phyloP scores from a whole-genome alignment of 192 early-diverging fungal genomes.

The Backusella tuberculispora region DNA sequence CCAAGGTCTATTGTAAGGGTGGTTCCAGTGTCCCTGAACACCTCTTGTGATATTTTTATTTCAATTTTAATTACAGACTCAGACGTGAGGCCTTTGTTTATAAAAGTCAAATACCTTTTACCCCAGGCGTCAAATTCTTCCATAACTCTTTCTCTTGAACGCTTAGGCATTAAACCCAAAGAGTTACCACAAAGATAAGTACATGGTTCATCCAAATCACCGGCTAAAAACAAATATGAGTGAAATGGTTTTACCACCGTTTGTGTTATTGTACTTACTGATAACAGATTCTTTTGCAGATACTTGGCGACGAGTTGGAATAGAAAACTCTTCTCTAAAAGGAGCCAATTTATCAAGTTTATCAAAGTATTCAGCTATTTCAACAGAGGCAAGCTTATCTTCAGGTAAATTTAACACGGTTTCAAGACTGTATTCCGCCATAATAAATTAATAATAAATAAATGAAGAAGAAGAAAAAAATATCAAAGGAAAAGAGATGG shows the following conservation, averaged over 20 bases:
- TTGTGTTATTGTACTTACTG: not conserved
- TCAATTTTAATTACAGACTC: not conserved
- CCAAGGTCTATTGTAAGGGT: conserved; percentile 86
- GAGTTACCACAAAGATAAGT: conserved; percentile 96
- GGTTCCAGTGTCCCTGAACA: conserved; percentile 89
- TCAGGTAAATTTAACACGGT: conserved; percentile 4
- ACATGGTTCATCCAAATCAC: conserved; percentile 44
- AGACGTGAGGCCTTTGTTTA: not conserved
- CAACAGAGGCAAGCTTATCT: not conserved
- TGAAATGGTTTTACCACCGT: not conserved
- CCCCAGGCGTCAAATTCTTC: conserved; percentile 95
- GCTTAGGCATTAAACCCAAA: conserved; percentile 83
- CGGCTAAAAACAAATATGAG: conserved; percentile 20
- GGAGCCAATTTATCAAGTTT: conserved; percentile 50
- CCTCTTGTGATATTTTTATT: conserved; percentile 50
- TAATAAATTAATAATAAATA: not conserved
- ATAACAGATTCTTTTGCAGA: conserved; percentile 27
- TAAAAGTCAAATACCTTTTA: conserved; percentile 46
- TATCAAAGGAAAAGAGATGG: not conserved
- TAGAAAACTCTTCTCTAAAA: conserved; percentile 65
- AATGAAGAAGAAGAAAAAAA: not conserved
- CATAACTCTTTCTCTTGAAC: conserved; percentile 64
- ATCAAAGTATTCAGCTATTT: conserved; percentile 59
- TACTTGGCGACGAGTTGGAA: conserved; percentile 56
- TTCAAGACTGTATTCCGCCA: not conserved